Evolutionary conservation across 2,329 filamentous ascomycete species (phyloP).

Genomic region (Coniochaeta hoffmannii): DNA sequence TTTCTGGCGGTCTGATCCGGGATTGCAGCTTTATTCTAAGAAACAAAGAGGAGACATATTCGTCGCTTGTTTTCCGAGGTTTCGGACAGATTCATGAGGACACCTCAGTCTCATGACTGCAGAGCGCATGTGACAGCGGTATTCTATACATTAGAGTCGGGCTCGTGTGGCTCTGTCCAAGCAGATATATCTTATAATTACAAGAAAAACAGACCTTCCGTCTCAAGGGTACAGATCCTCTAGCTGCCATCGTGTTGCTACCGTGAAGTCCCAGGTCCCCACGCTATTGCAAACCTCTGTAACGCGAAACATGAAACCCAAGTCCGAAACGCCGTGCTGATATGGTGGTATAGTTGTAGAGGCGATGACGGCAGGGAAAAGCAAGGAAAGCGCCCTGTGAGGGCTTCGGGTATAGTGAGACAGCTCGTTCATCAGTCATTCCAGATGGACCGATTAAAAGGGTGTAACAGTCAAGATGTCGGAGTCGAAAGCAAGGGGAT

Average conservation of each 20-base stretch:
- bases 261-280: background rate
- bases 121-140: no score
- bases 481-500: background rate
- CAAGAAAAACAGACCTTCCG: background rate
- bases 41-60: no score
- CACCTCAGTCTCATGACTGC: no score
- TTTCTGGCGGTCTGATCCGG: no score
- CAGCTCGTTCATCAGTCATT: slow-evolving; percentile 1
- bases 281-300: background rate
- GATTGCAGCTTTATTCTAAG: no score
- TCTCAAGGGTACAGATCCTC: no score
- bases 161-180: no score
- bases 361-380: background rate
- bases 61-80: no score
- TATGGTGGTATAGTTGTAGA: background rate
- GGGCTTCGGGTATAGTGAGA: background rate
- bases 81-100: no score
- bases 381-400: background rate
- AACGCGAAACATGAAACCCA: background rate
- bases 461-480: background rate
- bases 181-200: no score
- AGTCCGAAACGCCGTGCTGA: background rate
- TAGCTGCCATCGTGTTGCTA: background rate
- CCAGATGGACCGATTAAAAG: background rate
- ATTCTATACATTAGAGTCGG: no score